Base-by-base conservation (phyloP, 164 flowering plant species). In the Vitis rupestris region DNA sequence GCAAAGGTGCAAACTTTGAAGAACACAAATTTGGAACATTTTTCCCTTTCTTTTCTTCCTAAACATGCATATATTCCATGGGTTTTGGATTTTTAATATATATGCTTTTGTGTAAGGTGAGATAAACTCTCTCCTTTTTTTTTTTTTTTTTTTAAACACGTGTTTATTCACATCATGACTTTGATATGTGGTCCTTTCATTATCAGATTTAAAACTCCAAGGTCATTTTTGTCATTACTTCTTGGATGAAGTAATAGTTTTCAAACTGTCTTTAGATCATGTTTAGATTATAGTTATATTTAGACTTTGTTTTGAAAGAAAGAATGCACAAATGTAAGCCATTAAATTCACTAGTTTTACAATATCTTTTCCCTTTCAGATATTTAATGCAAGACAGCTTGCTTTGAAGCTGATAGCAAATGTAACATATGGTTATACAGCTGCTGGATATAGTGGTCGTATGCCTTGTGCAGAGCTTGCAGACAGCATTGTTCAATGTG, bases 391-490 rank as follows among this genome's bases (percentile, higher is more conserved):
- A 49, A 89, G 99, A 74, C 98, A 96, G 77, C 97, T 96, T 74
- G 99, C 99, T 72, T 68, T 96, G 80, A 96, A 96, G 84, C 80
- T 96, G 71, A 96, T 96, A 80, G 84, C 98, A 69, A 96, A 96
- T 81, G 99, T 96, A 17, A 96, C 98, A 5, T 96, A 96, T 78
- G 99, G 99, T 47, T 96, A 90, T 70, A 90, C 99, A 52, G 99
- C 99, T 70, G 99, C 99, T 80, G 99, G 97, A 49, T 93, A 91
- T 80, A 93, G 99, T 82, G 99, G 99, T 56, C 98, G 98, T 52
- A 96, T 96, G 99, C 98, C 98, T 55, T 96, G 97, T 82, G 97
- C 98, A 47, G 99, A 96, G 80, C 93, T 96, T 67, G 99, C 99
- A 37, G 99, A 96, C 73, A 96, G 99, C 76, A 96, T 96, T 70